Base-by-base conservation (phyloP, 2,329 filamentous ascomycete genomes). In the Sclerotinia subarctica region DNA sequence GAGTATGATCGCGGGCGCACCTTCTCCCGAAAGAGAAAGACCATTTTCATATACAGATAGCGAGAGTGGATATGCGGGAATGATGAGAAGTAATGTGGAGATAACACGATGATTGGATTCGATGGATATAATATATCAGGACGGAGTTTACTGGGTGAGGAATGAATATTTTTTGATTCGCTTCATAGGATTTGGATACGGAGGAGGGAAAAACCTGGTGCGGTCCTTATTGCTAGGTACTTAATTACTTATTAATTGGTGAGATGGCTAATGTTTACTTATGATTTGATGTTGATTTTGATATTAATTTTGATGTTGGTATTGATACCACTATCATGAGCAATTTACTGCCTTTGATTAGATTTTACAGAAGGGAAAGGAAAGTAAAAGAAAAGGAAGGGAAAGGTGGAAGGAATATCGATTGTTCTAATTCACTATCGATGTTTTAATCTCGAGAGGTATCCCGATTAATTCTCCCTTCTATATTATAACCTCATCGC, bases 31-130 rank as follows among this genome's bases (percentile, higher is more conserved):
- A 15, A 32, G 29, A 52, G 66, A 64, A 47, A 26, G 66, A 7
- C 66, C 66, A 0, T 68, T 68, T 32, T 68, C 66, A 1, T 68
- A 65, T 42, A 65, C 66, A 2, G 59, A 68, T 15, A 68, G 66
- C 26, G 66, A 68, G 51, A 56, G 47, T 32, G 66, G 66, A n/a
- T 68, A 68, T 68, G 66, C 59, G 17, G 52, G 64, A 24, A 53
- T 46, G 52, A 68, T 63, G 66, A 54, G 49, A 13, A 47, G n/a
- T 1, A 42, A 68, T 29, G 38, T 57, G 42, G 47, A 46, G 11
- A 53, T 47, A 15, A 49, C 32, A 15, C 49, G 49, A 42, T 53
- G 62, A 64, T 17, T 5, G 26, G 10, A 11, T 64, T 56, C n/a
- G 17, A 29, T 24, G 35, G 11, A 56, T 44, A 8, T 17, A 17